These are phyloP conservation scores for Hippophae gyantsensis DNA, from an alignment of 306 rosid genomes.

Conservation along the genomic window DNA sequence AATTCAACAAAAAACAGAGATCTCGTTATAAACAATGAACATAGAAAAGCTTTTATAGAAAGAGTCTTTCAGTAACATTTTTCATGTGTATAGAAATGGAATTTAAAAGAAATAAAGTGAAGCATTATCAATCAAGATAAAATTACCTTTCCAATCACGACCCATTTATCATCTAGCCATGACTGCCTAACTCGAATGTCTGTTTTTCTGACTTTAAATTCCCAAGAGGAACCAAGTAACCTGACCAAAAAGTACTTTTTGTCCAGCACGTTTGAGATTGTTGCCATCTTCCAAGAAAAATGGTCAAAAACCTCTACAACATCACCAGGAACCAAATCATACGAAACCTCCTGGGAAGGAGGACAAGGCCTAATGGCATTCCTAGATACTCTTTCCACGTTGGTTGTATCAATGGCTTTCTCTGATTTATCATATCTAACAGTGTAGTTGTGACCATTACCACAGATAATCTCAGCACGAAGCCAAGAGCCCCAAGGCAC, in stretches of 20 bases:
- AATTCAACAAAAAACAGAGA: no score
- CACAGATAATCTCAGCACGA: constrained; percentile 51
- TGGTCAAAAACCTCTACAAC: constrained; percentile 49
- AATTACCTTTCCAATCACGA: constrained; percentile 42
- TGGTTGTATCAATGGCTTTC: constrained; percentile 18
- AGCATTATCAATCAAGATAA: background rate
- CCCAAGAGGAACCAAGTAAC: constrained; percentile 43
- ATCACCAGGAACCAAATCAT: constrained; percentile 47
- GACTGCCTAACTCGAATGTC: constrained; percentile 48
- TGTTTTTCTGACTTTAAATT: constrained; percentile 32
- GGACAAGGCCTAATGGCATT: constrained; percentile 65
- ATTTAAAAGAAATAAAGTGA: background rate
- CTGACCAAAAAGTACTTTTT: constrained; percentile 40
- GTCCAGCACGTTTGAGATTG: constrained; percentile 27
- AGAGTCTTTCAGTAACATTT: background rate
- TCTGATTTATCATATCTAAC: constrained; percentile 35
- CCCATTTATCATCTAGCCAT: constrained; percentile 59
- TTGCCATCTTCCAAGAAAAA: constrained; percentile 62
- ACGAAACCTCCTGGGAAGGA: constrained; percentile 23
- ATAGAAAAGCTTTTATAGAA: no score
- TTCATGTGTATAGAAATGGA: background rate
- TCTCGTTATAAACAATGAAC: no score
- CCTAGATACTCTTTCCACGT: constrained; percentile 44
- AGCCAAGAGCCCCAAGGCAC: constrained; percentile 53
- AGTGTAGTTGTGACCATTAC: constrained; percentile 50